Evolutionary conservation across 805 yeast genomes (phyloP), one percentile per base, ranked within the genome.

Genomic region (Candida awuae): DNA sequence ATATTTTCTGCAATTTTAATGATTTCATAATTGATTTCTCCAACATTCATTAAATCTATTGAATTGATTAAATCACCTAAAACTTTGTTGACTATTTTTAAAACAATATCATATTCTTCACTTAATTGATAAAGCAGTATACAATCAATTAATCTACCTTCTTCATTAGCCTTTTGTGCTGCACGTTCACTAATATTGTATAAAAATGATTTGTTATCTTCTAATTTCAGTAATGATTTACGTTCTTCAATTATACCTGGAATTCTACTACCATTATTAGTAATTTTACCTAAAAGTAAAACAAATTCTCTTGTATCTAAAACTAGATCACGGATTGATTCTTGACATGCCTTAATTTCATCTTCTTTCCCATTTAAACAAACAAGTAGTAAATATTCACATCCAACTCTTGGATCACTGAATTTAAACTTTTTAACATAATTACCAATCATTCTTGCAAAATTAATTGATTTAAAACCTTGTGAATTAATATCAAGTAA

Each of bases 181-280:
- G 95, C 87, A 43, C 76, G 77, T 55, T 83, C 94, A 4, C 92
- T 80, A 30, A 90, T 86, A 42, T 73, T 73, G 45, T 68, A 70
- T 47, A 84, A 65, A 53, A 75, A 90, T 42, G 73, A 75, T 16
- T 70, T 67, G 44, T 79, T 73, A 48, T 75, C 70, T 6, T 63
- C 61, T 44, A 88, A 65, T 21, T 70, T 67, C 36, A 90, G 66
- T 39, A 90, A 64, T 9, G 68, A 60, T 60, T 84, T 75, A 53
- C 94, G 80, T 47, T 71, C 74, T 62, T 86, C 96, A 49, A 92
- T 75, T 32, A 82, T 73, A 29, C 97, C 97, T 2, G 94, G 85
- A 31, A 72, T 68, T 47, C 90, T 73, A 6, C 75, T 70, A 7
- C 96, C 95, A 50, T 80, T 81, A 35, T 72, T 73, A 44, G 79